Percentiles rank a stretch among this genome's conserved stretches.
Conservation (phyloP, 176 grass and related monocot genomes). For the Stipa capillata region DNA sequence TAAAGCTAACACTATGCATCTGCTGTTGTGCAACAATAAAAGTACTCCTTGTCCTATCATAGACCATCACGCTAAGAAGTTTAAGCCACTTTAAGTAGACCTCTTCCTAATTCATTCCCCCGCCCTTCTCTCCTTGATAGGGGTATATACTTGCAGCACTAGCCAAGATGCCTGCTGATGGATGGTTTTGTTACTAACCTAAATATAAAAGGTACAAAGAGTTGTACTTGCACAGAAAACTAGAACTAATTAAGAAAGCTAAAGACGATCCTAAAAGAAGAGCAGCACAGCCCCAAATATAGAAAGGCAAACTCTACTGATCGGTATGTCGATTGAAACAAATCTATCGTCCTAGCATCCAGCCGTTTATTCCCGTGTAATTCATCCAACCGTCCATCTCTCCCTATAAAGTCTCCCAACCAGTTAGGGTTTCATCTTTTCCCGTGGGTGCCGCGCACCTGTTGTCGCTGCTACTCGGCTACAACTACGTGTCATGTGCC, state of each 20-base stretch:
- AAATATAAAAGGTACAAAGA: not conserved
- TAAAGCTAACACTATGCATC: not conserved
- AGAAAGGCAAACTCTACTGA: too few species aligned
- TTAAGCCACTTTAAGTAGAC: not conserved
- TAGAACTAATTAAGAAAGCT: too few species aligned
- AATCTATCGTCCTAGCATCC: too few species aligned
- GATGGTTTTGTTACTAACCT: not conserved
- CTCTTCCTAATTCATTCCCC: not conserved
- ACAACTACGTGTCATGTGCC: too few species aligned
- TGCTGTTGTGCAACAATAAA: not conserved
- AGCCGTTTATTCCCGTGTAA: too few species aligned
- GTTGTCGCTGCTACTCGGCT: too few species aligned
- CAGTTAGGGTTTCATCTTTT: too few species aligned
- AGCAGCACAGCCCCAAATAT: not conserved
- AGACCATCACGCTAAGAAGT: not conserved
- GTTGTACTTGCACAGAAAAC: not conserved
- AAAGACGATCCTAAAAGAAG: not conserved
- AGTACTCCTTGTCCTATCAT: not conserved
- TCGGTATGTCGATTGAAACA: too few species aligned
- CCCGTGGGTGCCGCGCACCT: too few species aligned
- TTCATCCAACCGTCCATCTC: too few species aligned
- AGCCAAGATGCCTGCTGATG: not conserved
- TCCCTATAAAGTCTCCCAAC: too few species aligned
- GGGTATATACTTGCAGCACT: not conserved
- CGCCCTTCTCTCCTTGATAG: not conserved